Evolutionary conservation across 2,329 filamentous ascomycete genomes (phyloP), one percentile per base, ranked within the genome.

Genomic region (Tolypocladium album): DNA sequence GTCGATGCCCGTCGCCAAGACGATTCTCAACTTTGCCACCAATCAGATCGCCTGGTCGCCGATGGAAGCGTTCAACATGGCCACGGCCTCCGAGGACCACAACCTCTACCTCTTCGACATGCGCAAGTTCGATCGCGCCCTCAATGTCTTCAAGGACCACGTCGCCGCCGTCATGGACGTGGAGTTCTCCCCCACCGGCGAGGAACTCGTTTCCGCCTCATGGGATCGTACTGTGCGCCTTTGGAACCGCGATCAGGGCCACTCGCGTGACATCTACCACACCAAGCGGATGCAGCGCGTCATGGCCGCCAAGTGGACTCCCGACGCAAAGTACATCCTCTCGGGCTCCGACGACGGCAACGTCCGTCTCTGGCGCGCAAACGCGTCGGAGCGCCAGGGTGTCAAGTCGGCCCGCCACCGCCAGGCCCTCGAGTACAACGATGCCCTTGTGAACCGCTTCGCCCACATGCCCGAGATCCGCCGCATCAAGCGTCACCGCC

Each of bases 241-340:
- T 57, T 97, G 92, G 89, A 85, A 85, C 71, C 83, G 89, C 60
- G 84, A 87, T 64, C 79, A 87, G 63, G 93, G 93, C 31, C 90
- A 94, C 74, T 92, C 89, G 17, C 83, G 92, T 67, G 94, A 99
- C 70, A 86, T 97, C 56, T 99, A 97, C 76, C 92, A 97, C 78
- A 97, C 94, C 22, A 96, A 97, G 76, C 87, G 94, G 64, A 97
- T 97, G 93, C 93, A 97, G 78, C 85, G 93, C 66, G 92, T 97
- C 60, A 95, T 95, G 77, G 87, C 88, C 12, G 86, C 86, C 56
- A 85, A 84, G 63, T 97, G 89, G 82, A 94, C 92, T 0, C 89
- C 92, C 7, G 94, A 99, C 72, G 87, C 88, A 65, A 90, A 90
- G 67, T 99, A 96, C 72, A 77, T 99, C 27, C 82, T 99, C 55